Evolutionary conservation across 768 basidiomycete species (phyloP).

Genomic region (Podaxis rugospora): DNA sequence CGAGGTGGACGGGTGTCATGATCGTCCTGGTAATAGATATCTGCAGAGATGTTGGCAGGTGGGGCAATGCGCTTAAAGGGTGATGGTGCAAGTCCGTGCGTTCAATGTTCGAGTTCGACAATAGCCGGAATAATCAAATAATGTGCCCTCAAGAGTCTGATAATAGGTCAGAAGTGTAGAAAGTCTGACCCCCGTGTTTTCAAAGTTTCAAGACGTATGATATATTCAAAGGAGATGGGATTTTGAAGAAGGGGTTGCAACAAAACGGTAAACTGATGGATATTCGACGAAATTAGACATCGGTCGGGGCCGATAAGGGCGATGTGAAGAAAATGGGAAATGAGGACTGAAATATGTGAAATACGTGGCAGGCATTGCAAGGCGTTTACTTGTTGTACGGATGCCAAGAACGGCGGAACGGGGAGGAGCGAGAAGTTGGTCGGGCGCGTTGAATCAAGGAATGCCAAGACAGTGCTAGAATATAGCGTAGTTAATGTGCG

Average conservation of each 20-base stretch:
- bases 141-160: not conserved
- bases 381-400: not conserved
- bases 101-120: not conserved
- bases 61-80: not conserved
- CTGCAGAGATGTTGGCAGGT: not conserved
- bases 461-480: slow-evolving; percentile 7
- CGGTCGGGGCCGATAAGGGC: not conserved
- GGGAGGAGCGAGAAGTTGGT: not conserved
- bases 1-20: not conserved
- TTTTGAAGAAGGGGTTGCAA: not conserved
- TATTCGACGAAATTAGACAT: not conserved
- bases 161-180: not conserved
- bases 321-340: not conserved
- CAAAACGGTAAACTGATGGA: not conserved
- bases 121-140: not conserved
- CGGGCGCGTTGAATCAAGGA: not conserved
- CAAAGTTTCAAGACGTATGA: no score
- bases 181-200: not conserved
- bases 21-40: not conserved
- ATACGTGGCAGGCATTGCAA: not conserved
- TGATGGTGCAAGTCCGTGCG: not conserved
- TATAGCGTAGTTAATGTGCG: slow-evolving; percentile 1
- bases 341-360: not conserved
- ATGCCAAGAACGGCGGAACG: slow-evolving; percentile 3
- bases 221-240: not conserved